Evolutionary conservation across 306 rosid species (phyloP).

Genomic region (Vigna trinervia): DNA sequence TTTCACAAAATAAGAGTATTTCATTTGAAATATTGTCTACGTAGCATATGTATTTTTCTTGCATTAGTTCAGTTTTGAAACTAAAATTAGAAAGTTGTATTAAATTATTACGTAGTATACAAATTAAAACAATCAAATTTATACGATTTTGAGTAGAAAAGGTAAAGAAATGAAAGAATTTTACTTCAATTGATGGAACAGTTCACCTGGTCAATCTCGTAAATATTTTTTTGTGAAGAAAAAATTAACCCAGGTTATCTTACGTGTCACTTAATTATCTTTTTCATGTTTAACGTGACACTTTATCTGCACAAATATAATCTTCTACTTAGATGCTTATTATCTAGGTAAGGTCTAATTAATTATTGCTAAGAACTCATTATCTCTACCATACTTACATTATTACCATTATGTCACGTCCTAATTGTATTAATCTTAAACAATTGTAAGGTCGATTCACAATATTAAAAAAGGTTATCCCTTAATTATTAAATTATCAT

Average conservation of each 20-base stretch:
- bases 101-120: too few species aligned
- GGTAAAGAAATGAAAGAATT: too few species aligned
- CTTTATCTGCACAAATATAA: slow-evolving; percentile 6
- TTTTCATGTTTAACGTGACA: slow-evolving; percentile 35
- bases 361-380: slow-evolving; percentile 38
- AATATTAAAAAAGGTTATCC: background rate
- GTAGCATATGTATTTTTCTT: too few species aligned
- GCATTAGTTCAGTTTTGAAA: too few species aligned
- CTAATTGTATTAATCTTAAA: slow-evolving; percentile 5
- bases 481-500: background rate
- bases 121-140: too few species aligned
- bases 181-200: too few species aligned
- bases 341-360: slow-evolving; percentile 21
- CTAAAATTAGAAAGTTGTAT: too few species aligned
- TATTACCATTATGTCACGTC: slow-evolving; percentile 22
- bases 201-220: background rate
- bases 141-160: too few species aligned
- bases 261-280: background rate
- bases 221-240: background rate
- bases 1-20: too few species aligned
- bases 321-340: background rate
- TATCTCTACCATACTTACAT: slow-evolving; percentile 34
- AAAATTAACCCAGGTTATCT: background rate
- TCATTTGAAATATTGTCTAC: too few species aligned
- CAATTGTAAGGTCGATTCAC: background rate